Percentiles rank a stretch among this genome's conserved stretches.
phyloP scores from a whole-genome alignment of 768 basidiomycete species.

The Boletus vermiculosoides region DNA sequence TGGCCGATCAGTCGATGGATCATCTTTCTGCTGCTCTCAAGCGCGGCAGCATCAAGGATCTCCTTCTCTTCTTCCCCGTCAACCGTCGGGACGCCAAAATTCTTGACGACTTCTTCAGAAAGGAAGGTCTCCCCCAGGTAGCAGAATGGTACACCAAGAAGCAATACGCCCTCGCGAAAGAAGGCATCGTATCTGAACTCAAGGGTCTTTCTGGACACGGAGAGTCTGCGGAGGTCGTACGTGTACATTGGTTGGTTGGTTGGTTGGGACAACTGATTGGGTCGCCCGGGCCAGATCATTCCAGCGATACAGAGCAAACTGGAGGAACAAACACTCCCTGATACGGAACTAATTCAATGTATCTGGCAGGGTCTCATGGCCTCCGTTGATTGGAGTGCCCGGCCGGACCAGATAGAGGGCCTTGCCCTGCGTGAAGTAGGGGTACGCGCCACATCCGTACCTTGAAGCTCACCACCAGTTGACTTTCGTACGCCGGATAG shows the following conservation, averaged over 20 bases:
- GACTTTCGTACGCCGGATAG: constrained; percentile 39
- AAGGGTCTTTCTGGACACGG: constrained; percentile 68
- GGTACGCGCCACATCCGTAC: constrained; percentile 44
- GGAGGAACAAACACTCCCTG: constrained; percentile 80
- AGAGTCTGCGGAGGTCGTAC: constrained; percentile 66
- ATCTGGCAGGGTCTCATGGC: constrained; percentile 92
- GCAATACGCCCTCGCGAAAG: constrained; percentile 80
- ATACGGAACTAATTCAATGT: constrained; percentile 80
- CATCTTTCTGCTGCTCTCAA: constrained; percentile 81
- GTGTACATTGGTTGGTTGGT: constrained; percentile 21
- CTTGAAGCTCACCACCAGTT: neutral
- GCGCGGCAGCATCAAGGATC: constrained; percentile 81
- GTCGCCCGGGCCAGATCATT: constrained; percentile 56
- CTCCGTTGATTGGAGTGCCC: constrained; percentile 83
- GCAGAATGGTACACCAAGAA: constrained; percentile 95
- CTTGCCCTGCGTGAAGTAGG: constrained; percentile 86
- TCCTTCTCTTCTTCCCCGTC: constrained; percentile 82
- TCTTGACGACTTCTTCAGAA: constrained; percentile 86
- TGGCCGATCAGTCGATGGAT: constrained; percentile 84
- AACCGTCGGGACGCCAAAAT: constrained; percentile 72
- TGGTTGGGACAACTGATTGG: constrained; percentile 4
- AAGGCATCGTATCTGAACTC: constrained; percentile 66
- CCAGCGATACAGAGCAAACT: constrained; percentile 67
- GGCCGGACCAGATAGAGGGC: constrained; percentile 89
- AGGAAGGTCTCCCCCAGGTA: constrained; percentile 70